phyloP scores from a whole-genome alignment of 306 rosid genomes.

The Lithocarpus polystachyus region DNA sequence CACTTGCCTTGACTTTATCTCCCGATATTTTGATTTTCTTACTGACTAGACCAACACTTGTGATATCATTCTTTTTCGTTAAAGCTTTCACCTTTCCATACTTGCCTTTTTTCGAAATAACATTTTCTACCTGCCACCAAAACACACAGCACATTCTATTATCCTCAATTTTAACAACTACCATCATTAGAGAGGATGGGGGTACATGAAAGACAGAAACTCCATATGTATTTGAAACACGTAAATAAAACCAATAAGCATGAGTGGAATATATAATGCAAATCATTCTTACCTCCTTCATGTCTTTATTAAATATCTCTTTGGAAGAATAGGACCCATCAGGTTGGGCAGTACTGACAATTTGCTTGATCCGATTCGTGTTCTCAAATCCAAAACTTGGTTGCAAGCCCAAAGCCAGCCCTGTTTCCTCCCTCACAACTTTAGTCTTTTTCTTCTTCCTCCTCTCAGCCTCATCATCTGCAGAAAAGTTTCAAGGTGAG shows the following conservation, averaged over 20 bases:
- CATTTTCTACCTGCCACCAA: slow-evolving; percentile 62
- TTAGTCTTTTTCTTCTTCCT: slow-evolving; percentile 75
- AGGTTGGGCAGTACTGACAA: slow-evolving; percentile 34
- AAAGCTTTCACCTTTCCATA: slow-evolving; percentile 50
- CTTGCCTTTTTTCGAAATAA: slow-evolving; percentile 50
- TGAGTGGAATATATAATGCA: slow-evolving; percentile 2
- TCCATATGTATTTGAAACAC: slow-evolving; percentile 8
- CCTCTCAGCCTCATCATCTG: slow-evolving; percentile 70
- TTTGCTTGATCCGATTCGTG: slow-evolving; percentile 56
- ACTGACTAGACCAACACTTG: slow-evolving; percentile 45
- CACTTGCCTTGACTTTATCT: slow-evolving; percentile 72
- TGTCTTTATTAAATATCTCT: slow-evolving; percentile 45
- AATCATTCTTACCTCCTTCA: slow-evolving; percentile 51
- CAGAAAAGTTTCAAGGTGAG: slow-evolving; percentile 25
- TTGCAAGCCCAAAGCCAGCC: slow-evolving; percentile 39
- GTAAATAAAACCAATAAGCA: slow-evolving; percentile 23
- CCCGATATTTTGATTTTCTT: slow-evolving; percentile 84
- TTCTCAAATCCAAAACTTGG: slow-evolving; percentile 46
- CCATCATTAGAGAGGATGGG: neutral
- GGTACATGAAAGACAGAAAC: slow-evolving; percentile 1
- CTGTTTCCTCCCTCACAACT: slow-evolving; percentile 41
- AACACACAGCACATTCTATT: neutral
- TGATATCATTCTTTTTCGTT: slow-evolving; percentile 55
- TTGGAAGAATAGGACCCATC: slow-evolving; percentile 59
- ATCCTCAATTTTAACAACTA: neutral